A percentile compares a stretch with the other conserved stretches of the same genome.
phyloP scores from a whole-genome alignment of 331 rosid species.

The Cydonia oblonga region DNA sequence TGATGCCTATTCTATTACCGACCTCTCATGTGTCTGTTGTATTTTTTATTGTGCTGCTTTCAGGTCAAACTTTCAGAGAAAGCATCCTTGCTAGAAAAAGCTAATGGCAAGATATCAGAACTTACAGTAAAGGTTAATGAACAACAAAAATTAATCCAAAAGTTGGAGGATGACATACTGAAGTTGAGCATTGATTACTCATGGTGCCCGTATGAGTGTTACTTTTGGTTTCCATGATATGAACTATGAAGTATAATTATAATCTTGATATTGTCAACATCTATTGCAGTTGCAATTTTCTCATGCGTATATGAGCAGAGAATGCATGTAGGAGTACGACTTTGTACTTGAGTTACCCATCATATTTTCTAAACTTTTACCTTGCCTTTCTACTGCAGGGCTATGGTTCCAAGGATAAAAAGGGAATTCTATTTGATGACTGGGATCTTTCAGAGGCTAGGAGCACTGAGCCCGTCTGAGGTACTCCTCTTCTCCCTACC shows the following conservation, averaged over 20 bases:
- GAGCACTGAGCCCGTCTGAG: constrained; percentile 63
- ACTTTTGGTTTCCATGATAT: not conserved
- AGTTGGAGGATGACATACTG: constrained; percentile 91
- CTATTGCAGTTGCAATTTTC: not conserved
- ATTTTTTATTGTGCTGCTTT: constrained; percentile 19
- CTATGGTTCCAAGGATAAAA: constrained; percentile 77
- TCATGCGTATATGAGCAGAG: not conserved
- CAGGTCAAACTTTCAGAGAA: constrained; percentile 87
- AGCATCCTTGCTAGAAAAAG: constrained; percentile 55
- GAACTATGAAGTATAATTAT: not conserved
- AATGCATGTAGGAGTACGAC: not conserved
- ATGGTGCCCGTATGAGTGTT: not conserved
- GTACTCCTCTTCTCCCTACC: constrained; percentile 26
- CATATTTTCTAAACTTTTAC: not conserved
- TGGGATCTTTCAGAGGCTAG: constrained; percentile 94
- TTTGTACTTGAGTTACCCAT: not conserved
- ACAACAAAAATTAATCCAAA: constrained; percentile 72
- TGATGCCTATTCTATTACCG: not conserved
- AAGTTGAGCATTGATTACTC: constrained; percentile 48
- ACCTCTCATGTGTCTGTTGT: constrained; percentile 6
- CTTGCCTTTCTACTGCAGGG: constrained; percentile 47
- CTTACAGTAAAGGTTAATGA: constrained; percentile 58
- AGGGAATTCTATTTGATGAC: constrained; percentile 65
- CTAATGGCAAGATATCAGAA: constrained; percentile 57
- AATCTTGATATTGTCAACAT: not conserved